Conservation (phyloP, 225 moss, liverwort and hornwort genomes). For the Physcomitrellopsis africana region DNA sequence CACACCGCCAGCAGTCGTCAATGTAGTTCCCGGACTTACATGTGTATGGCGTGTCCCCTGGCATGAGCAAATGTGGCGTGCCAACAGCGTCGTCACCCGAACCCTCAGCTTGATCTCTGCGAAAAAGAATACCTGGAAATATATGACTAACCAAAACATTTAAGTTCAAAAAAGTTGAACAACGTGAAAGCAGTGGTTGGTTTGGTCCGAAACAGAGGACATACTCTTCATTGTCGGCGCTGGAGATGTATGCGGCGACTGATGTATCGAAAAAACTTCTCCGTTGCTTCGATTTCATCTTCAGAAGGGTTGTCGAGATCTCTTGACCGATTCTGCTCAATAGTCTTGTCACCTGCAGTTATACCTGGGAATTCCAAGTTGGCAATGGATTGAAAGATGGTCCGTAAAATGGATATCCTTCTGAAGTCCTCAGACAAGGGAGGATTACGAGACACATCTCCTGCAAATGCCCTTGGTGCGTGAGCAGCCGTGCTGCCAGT, state of each 20-base stretch:
- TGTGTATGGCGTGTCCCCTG: not conserved
- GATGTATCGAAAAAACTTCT: slow-evolving; percentile 38
- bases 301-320: not conserved
- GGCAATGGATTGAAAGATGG: slow-evolving; percentile 23
- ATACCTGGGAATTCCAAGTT: not conserved
- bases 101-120: slow-evolving; percentile 17
- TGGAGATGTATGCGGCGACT: slow-evolving; percentile 20
- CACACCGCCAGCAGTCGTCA: slow-evolving; percentile 66
- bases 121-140: not conserved
- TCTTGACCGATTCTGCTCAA: not conserved
- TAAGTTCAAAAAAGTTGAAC: not conserved
- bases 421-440: not conserved
- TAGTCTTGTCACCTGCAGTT: slow-evolving; percentile 8
- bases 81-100: not conserved
- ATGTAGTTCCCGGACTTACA: slow-evolving; percentile 51
- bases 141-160: not conserved
- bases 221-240: slow-evolving; percentile 36
- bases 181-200: not conserved
- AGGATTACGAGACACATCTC: not conserved
- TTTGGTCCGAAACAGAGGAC: not conserved
- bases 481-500: not conserved
- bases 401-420: not conserved
- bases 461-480: not conserved
- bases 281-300: slow-evolving; percentile 3
- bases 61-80: slow-evolving; percentile 12